Conservation (phyloP, 768 basidiomycete species). For the Rhizopogon rudus region DNA sequence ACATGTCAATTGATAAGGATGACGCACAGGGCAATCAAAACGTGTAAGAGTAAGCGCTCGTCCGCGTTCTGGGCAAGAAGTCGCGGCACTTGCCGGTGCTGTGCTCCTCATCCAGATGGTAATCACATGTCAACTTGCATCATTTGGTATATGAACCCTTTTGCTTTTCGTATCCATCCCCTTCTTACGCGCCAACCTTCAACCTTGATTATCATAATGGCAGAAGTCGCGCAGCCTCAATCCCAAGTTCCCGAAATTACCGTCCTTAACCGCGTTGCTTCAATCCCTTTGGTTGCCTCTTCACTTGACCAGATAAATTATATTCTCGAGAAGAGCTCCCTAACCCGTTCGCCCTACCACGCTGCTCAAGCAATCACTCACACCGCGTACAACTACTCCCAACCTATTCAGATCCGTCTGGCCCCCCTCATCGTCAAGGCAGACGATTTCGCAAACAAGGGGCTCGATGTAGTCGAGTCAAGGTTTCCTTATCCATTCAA, state of each 20-base stretch:
- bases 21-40: no score
- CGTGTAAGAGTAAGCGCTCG: no score
- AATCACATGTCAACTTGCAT: slow-evolving; percentile 3
- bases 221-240: slow-evolving; percentile 26
- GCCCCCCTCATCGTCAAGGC: slow-evolving; percentile 62
- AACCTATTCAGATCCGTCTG: slow-evolving; percentile 60
- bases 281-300: slow-evolving; percentile 69
- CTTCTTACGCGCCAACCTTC: not conserved
- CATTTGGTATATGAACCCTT: slow-evolving; percentile 2
- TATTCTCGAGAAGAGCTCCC: slow-evolving; percentile 52
- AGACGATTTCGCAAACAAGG: slow-evolving; percentile 68
- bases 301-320: slow-evolving; percentile 55
- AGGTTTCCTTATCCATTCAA: slow-evolving; percentile 76
- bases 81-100: no score
- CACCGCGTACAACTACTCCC: slow-evolving; percentile 56
- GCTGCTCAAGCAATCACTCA: slow-evolving; percentile 58
- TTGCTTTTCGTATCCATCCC: not conserved
- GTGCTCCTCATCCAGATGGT: no score
- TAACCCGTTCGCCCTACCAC: slow-evolving; percentile 61
- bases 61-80: no score
- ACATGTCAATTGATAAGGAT: no score
- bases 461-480: slow-evolving; percentile 66
- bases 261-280: slow-evolving; percentile 55
- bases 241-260: slow-evolving; percentile 48
- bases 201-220: slow-evolving; percentile 23